Conservation (phyloP, 768 basidiomycete species). For the Kwoniella sp. region DNA sequence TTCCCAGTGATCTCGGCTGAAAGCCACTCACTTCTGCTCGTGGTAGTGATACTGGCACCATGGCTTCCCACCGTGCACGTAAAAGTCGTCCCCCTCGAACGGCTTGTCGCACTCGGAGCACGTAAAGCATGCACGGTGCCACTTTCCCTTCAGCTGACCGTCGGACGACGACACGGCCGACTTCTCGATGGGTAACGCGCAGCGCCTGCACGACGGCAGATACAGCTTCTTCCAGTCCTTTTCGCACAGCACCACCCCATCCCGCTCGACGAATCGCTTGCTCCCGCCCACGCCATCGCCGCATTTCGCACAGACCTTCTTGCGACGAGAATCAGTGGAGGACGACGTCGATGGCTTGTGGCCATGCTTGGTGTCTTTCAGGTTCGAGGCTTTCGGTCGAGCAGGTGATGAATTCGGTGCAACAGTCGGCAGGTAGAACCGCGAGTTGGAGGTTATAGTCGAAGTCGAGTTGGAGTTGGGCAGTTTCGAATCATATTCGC, state of each 20-base stretch:
- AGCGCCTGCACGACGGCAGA: conserved; percentile 87
- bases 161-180: conserved; percentile 86
- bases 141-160: conserved; percentile 92
- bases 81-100: conserved; percentile 87
- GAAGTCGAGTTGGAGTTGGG: conserved; percentile 12
- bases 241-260: conserved; percentile 80
- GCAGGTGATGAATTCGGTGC: conserved; percentile 14
- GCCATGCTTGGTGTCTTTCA: not conserved
- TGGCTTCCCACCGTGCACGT: conserved; percentile 84
- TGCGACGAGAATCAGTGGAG: conserved; percentile 15
- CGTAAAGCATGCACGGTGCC: conserved; percentile 85
- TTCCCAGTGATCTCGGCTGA: not conserved
- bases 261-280: conserved; percentile 67
- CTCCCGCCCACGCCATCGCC: conserved; percentile 62
- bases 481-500: not conserved
- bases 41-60: conserved; percentile 91
- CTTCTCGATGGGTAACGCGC: conserved; percentile 79
- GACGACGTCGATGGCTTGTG: conserved; percentile 6
- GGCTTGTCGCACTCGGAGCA: conserved; percentile 80
- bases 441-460: conserved; percentile 11
- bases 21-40: conserved; percentile 62
- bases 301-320: conserved; percentile 63
- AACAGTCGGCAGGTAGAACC: conserved; percentile 9
- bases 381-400: not conserved
- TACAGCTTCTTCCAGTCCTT: conserved; percentile 95